Percentiles rank a stretch among this genome's conserved stretches.
These are phyloP conservation scores for Aquilaria agallochum DNA, from an alignment of 441 rosid species.

Conservation along the genomic window DNA sequence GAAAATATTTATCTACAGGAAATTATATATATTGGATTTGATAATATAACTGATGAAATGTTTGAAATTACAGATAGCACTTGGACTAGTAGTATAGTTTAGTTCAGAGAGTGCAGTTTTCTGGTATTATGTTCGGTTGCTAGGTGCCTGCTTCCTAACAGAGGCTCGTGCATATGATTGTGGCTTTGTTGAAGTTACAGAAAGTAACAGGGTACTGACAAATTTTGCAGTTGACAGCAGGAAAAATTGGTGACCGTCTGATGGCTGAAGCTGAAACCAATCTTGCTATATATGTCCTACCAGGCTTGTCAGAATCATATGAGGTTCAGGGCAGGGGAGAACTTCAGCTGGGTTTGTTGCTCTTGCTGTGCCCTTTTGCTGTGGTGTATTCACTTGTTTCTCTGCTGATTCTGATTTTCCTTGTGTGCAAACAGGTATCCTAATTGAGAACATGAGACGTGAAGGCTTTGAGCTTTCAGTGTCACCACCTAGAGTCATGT, in stretches of 20 bases:
- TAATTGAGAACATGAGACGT: conserved; percentile 97
- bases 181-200: neutral
- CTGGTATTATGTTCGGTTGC: too few species aligned
- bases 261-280: conserved; percentile 96
- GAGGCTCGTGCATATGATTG: too few species aligned
- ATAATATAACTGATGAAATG: too few species aligned
- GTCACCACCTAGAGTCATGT: conserved; percentile 98
- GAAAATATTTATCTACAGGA: too few species aligned
- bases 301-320: conserved; percentile 77
- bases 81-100: too few species aligned
- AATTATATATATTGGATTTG: too few species aligned
- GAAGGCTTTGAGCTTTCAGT: conserved; percentile 96
- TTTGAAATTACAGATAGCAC: too few species aligned
- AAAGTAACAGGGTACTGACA: conserved; percentile 21
- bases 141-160: too few species aligned
- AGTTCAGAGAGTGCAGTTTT: too few species aligned
- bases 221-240: conserved; percentile 75
- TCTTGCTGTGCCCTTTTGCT: conserved; percentile 7
- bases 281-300: conserved; percentile 92
- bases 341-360: conserved; percentile 86
- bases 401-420: conserved; percentile 15
- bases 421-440: conserved; percentile 55
- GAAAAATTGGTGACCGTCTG: conserved; percentile 82
- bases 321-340: conserved; percentile 99
- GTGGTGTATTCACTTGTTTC: conserved; percentile 7